phyloP scores from a whole-genome alignment of 192 early-diverging fungal genomes.

The Chytriomyces confervae region DNA sequence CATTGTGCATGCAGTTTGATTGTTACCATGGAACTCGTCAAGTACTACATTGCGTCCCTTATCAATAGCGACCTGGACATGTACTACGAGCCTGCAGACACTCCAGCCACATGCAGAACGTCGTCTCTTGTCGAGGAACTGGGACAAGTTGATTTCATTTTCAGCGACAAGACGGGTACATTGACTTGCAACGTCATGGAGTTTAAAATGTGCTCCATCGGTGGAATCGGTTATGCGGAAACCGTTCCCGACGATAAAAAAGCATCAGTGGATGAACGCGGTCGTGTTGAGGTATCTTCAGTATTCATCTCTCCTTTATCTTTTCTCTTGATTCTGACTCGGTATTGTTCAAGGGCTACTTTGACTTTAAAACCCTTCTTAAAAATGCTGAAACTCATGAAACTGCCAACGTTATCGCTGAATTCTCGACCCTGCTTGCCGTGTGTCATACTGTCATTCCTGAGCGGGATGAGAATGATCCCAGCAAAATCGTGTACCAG shows the following conservation, averaged over 20 bases:
- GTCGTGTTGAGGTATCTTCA: conserved; percentile 60
- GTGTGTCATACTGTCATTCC: conserved; percentile 99
- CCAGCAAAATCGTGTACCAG: conserved; percentile 83
- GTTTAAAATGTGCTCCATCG: conserved; percentile 81
- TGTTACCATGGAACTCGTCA: conserved; percentile 99
- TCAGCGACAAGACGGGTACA: conserved; percentile 89
- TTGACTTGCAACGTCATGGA: conserved; percentile 67
- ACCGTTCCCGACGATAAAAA: conserved; percentile 86
- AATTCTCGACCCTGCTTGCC: conserved; percentile 89
- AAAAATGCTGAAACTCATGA: conserved; percentile 45
- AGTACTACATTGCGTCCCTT: conserved; percentile 86
- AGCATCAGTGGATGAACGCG: conserved; percentile 67
- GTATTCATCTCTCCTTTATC: background rate
- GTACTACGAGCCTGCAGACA: conserved; percentile 92
- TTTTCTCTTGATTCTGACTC: background rate
- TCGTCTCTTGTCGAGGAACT: conserved; percentile 96
- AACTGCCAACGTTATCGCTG: conserved; percentile 63
- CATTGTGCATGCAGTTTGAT: conserved; percentile 72
- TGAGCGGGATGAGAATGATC: conserved; percentile 69
- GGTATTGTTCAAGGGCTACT: conserved; percentile 47
- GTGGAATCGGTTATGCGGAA: conserved; percentile 87
- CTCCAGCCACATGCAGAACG: conserved; percentile 92
- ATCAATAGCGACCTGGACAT: conserved; percentile 97
- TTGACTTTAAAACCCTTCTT: conserved; percentile 45
- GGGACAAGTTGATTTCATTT: conserved; percentile 97